Base-by-base conservation (phyloP, 352 stramenopile species). In the Aphanomyces euteiches region DNA sequence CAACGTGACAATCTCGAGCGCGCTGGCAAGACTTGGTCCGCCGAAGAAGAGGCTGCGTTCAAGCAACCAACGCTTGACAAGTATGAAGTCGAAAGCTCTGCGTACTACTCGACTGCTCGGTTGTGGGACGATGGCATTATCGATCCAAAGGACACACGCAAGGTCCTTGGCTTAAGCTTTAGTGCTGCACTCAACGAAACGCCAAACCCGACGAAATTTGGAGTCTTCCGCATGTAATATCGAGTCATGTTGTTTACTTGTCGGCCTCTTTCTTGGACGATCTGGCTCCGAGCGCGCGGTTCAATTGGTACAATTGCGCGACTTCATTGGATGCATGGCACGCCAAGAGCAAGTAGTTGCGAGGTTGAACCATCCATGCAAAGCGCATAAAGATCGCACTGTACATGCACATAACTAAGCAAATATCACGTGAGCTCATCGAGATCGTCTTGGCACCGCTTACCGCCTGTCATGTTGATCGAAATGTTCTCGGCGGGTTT, bases 121-220 rank as follows among this genome's bases (percentile, higher is more conserved):
- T 81, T 99, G 37, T 99, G 96, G 96, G 97, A 99, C 78, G 97
- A 99, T 79, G 97, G 97, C 38, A 96, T 99, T 56, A 99, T 99
- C 74, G 87, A 98, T 65, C 94, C 97, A 3, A 92, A 91, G 69
- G 91, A 99, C 68, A 99, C 96, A 17, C 78, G 90, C 56, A 89
- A 93, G 65, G 83, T 96, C 37, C 73, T 96, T 19, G 88, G 85
- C 37, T 71, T 95, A 41, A 92, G 83, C 69, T 77, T 95, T 5
- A 87, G 81, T 57, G 85, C 82, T 54, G 87, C 82, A 17, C 69
- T 93, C 10, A 89, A 95, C 67, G 79, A 89, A 76, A 77, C 81
- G 77, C 76, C 74, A 41, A 69, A 87, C 73, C 78, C 89, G 64
- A 98, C 90, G 64, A 96, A 96, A 68, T 98, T 98, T 83, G 96